Base-by-base conservation (phyloP, 257 asterid genomes). In the Ilex asprella region DNA sequence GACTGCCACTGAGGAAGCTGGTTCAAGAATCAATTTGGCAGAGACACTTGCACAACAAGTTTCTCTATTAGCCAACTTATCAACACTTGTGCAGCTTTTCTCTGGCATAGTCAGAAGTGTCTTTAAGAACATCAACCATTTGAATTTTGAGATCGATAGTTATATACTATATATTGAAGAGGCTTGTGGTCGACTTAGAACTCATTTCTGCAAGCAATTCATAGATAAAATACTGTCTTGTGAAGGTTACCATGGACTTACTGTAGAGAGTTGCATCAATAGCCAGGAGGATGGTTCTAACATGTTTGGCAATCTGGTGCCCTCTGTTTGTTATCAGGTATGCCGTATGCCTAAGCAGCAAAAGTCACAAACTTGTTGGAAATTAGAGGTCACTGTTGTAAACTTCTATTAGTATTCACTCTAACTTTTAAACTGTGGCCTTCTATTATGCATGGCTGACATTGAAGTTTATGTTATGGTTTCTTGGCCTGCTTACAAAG, bases 321-420 rank as follows among this genome's bases (percentile, higher is more conserved):
- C 95, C 2, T 84, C 93, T n/a, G 66, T 64, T 70, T 79, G 87
- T 53, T 84, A 81, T 76, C 82, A 84, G 89, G 96, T 86, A 80
- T 56, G 73, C 21, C 64, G 96, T 86, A 80, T 56, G 73, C 21
- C 64, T 56, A 31, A 57, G 60, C 67, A 54, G 68, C 50, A 29
- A 32, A 16, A 56, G 16, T 55, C 16, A 15, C 16, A 49, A 49
- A 12, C 54, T 49, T 49, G 3, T 12, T 49, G 14, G 54, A 49
- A 49, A 15, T 49, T 11, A 11, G 3, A 11, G 6, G 3, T 49
- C 14, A 49, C 14, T 2, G 14, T 49, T 3, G 16, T 49, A 12
- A 49, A 15, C 54, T 2, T 4, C 14, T 11, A 49, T 11, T 11
- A 11, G 16, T n/a, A 11, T 49, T 12, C 10, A 11, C 14, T n/a